These are phyloP conservation scores for Conticribra weissflogii DNA, from an alignment of 108 stramenopile species.

Conservation along the genomic window DNA sequence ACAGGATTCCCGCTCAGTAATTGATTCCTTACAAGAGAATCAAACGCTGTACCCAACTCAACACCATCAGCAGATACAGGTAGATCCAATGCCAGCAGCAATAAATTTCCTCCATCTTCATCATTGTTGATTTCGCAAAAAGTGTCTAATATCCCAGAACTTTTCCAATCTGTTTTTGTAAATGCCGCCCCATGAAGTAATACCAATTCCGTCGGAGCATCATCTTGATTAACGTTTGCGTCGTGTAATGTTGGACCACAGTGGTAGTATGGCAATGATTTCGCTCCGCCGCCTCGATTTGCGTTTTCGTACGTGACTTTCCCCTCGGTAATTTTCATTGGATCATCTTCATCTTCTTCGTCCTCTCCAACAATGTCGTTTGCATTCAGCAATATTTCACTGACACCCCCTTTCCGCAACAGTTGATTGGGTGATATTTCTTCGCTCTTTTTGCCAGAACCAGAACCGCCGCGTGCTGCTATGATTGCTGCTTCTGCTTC, in stretches of 20 bases:
- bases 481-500: background rate
- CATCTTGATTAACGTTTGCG: background rate
- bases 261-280: constrained; percentile 33
- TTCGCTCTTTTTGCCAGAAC: no score
- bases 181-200: constrained; percentile 77
- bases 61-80: constrained; percentile 47
- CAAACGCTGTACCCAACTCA: constrained; percentile 43
- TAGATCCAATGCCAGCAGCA: constrained; percentile 67
- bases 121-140: constrained; percentile 50
- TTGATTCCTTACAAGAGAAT: constrained; percentile 33
- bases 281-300: background rate
- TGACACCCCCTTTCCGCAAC: background rate
- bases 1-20: constrained; percentile 36
- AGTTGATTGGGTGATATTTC: background rate
- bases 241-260: constrained; percentile 30
- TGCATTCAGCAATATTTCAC: background rate
- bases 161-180: constrained; percentile 83
- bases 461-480: background rate
- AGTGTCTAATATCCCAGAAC: constrained; percentile 56
- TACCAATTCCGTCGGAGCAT: constrained; percentile 46
- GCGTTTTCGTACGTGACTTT: constrained; percentile 9
- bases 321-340: constrained; percentile 25
- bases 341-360: constrained; percentile 5
- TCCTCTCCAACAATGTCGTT: background rate
- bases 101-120: constrained; percentile 39